These are phyloP conservation scores for Backusella westeae DNA, from an alignment of 192 early-diverging fungal species.

Conservation along the genomic window DNA sequence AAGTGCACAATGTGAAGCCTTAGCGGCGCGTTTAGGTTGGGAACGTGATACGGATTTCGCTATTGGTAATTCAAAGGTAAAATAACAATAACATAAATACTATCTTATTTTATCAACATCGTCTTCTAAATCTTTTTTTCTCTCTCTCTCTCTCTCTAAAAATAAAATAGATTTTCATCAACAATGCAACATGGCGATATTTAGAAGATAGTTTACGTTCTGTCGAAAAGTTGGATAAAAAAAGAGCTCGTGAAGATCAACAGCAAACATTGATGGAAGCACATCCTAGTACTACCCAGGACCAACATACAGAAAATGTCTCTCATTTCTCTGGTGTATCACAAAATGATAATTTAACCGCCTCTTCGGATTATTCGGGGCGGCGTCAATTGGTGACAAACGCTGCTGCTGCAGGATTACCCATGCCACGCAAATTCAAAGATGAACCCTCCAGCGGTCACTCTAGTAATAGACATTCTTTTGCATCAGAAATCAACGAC, in stretches of 20 bases:
- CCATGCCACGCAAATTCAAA: neutral
- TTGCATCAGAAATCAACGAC: conserved; percentile 28
- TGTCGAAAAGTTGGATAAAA: conserved; percentile 60
- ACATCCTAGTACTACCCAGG: neutral
- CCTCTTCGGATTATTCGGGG: conserved; percentile 1
- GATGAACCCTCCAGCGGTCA: conserved; percentile 12
- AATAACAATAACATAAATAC: neutral
- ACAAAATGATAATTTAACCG: conserved; percentile 9
- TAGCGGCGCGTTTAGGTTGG: conserved; percentile 58
- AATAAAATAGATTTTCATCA: conserved; percentile 60
- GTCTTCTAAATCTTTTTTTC: neutral
- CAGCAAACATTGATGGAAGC: conserved; percentile 33
- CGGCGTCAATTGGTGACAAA: neutral
- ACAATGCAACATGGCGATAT: conserved; percentile 78
- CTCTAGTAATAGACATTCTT: conserved; percentile 28
- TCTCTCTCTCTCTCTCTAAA: neutral
- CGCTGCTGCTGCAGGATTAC: conserved; percentile 20
- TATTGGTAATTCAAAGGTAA: conserved; percentile 53
- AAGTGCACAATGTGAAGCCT: conserved; percentile 41
- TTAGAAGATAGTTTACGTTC: conserved; percentile 80
- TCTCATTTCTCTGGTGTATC: conserved; percentile 23
- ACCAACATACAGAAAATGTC: conserved; percentile 8
- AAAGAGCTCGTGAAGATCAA: conserved; percentile 16
- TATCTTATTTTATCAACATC: neutral
- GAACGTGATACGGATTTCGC: conserved; percentile 47